Evolutionary conservation across 164 flowering plant species (phyloP).

Genomic region (Macadamia integrifolia): DNA sequence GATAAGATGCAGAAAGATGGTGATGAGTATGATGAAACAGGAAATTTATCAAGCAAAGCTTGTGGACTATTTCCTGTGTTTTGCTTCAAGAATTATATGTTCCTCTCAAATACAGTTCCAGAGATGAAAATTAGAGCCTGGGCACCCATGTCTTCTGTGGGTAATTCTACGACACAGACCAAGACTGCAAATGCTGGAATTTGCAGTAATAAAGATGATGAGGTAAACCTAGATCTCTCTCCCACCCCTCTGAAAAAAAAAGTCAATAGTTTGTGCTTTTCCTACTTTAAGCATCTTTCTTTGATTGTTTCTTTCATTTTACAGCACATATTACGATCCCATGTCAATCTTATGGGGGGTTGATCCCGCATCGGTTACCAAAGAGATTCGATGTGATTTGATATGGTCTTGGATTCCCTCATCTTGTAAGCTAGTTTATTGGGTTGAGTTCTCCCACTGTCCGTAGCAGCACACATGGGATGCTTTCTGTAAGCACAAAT

Average conservation of each 20-base stretch:
- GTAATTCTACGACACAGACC: slow-evolving; percentile 12
- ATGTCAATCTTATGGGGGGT: too few relatives aligned
- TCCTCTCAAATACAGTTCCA: slow-evolving; percentile 56
- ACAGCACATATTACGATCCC: too few relatives aligned
- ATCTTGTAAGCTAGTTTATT: too few relatives aligned
- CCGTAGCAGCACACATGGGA: slow-evolving; percentile 25
- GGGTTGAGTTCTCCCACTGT: too few relatives aligned
- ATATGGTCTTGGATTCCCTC: too few relatives aligned
- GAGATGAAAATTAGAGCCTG: slow-evolving; percentile 40
- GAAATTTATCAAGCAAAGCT: slow-evolving; percentile 32
- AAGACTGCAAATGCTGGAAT: slow-evolving; percentile 25
- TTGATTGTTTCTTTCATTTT: background rate
- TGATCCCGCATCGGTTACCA: too few relatives aligned
- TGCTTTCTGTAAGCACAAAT: slow-evolving; percentile 25
- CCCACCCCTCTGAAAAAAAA: too few relatives aligned
- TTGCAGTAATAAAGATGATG: slow-evolving; percentile 14
- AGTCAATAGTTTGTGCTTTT: background rate
- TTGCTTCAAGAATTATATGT: slow-evolving; percentile 40
- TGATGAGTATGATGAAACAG: slow-evolving; percentile 33
- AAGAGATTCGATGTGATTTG: too few relatives aligned
- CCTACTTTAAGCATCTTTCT: background rate
- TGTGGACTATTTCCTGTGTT: slow-evolving; percentile 76
- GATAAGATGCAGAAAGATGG: slow-evolving; percentile 36
- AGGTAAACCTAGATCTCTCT: slow-evolving; percentile 29
- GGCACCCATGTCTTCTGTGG: slow-evolving; percentile 24